Evolutionary conservation across 2,329 filamentous ascomycete genomes (phyloP).

Genomic region (Cercospora sesami): DNA sequence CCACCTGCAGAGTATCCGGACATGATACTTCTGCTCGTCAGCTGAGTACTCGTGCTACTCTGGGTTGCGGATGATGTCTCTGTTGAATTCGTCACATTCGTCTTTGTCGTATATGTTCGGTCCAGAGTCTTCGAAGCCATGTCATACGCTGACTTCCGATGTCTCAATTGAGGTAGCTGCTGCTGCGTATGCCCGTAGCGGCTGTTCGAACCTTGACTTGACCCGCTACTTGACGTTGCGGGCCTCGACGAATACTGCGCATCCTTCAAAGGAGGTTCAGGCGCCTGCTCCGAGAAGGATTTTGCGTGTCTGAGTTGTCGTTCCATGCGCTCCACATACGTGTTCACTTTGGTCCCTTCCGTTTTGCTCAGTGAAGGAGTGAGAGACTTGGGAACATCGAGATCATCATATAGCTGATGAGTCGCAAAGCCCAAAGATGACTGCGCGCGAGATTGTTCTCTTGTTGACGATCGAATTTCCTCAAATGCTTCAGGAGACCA

Average conservation of each 20-base stretch:
- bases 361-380: slow-evolving; percentile 46
- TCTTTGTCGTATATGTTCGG: slow-evolving; percentile 85
- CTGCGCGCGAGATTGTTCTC: slow-evolving; percentile 72
- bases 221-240: slow-evolving; percentile 33
- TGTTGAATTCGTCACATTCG: slow-evolving; percentile 76
- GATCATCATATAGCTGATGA: slow-evolving; percentile 34
- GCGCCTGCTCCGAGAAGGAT: slow-evolving; percentile 45
- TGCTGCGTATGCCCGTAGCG: slow-evolving; percentile 45
- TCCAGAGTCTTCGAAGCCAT: slow-evolving; percentile 67
- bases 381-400: slow-evolving; percentile 52
- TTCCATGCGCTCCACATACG: slow-evolving; percentile 92
- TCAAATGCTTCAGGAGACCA: slow-evolving; percentile 93
- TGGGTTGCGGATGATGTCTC: slow-evolving; percentile 52
- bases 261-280: slow-evolving; percentile 36
- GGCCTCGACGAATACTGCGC: slow-evolving; percentile 33
- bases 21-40: slow-evolving; percentile 85
- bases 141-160: slow-evolving; percentile 77
- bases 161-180: slow-evolving; percentile 45
- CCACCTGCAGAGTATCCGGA: slow-evolving; percentile 87
- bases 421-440: slow-evolving; percentile 71
- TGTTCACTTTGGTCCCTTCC: slow-evolving; percentile 70
- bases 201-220: slow-evolving; percentile 30
- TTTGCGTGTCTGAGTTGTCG: slow-evolving; percentile 73
- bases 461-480: slow-evolving; percentile 49
- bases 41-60: slow-evolving; percentile 71